Conservation (phyloP, 495 filamentous ascomycete species). For the Trichoderma reesei region DNA sequence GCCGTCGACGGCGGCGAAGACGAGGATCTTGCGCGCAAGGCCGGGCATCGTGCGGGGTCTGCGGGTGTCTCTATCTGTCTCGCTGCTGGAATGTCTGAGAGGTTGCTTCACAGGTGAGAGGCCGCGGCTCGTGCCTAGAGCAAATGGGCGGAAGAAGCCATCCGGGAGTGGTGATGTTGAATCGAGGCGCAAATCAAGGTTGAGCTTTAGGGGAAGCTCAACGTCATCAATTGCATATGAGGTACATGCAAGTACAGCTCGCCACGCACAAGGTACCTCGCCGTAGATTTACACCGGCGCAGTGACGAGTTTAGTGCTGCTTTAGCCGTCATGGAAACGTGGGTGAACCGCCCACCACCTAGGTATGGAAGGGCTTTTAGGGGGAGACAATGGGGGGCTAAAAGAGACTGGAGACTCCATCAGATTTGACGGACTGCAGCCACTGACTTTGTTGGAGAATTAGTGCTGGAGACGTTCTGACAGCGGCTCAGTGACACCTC, state of each 20-base stretch:
- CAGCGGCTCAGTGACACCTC: no score
- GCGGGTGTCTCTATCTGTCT: not conserved
- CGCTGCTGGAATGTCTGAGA: not conserved
- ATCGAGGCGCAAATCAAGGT: not conserved
- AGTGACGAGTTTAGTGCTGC: not conserved
- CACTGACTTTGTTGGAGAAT: not conserved
- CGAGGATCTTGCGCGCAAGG: slow-evolving; percentile 65
- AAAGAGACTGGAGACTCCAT: not conserved
- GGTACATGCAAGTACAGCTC: no score
- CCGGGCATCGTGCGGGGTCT: slow-evolving; percentile 48
- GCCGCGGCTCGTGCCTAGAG: not conserved
- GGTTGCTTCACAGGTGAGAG: not conserved
- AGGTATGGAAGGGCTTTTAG: not conserved
- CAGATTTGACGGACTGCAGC: no score
- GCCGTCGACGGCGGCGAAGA: slow-evolving; percentile 79
- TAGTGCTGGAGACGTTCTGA: not conserved
- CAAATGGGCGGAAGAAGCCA: not conserved
- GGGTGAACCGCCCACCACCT: not conserved
- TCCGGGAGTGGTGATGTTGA: not conserved
- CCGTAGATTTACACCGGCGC: no score
- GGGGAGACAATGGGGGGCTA: not conserved
- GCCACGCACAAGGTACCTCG: not conserved
- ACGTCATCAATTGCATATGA: slow-evolving; percentile 2
- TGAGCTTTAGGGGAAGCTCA: not conserved
- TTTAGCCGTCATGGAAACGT: not conserved